Conservation (phyloP, 108 stramenopile species). For the Nannochloropsis granulata region DNA sequence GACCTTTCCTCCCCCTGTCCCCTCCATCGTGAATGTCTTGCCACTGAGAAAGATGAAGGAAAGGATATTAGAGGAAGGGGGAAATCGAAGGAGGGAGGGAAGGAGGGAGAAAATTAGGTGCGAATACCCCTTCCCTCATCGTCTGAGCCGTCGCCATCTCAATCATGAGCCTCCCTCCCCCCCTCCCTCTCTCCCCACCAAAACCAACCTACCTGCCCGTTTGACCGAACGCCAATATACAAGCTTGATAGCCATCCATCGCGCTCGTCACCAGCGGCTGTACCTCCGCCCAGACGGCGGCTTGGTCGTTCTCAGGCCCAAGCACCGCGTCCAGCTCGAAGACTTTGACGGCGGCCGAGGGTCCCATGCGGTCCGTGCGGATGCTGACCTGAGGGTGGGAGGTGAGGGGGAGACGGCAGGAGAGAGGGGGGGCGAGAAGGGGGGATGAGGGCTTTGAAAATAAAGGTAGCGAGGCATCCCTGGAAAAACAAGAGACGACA, state of each 20-base stretch:
- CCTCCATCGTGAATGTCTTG: slow-evolving; percentile 42
- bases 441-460: background rate
- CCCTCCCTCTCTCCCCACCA: no score
- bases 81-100: no score
- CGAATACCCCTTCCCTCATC: no score
- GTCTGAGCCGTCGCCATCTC: no score
- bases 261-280: slow-evolving; percentile 7
- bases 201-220: slow-evolving; percentile 4
- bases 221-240: slow-evolving; percentile 41
- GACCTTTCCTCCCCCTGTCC: background rate
- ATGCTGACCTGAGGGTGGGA: background rate
- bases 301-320: slow-evolving; percentile 5
- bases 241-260: slow-evolving; percentile 31
- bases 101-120: no score
- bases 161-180: no score
- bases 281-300: slow-evolving; percentile 23
- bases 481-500: background rate
- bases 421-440: background rate
- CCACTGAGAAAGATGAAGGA: background rate
- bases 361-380: background rate
- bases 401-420: background rate
- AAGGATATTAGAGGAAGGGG: no score
- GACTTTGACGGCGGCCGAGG: background rate
- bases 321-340: slow-evolving; percentile 42
- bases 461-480: background rate